Evolutionary conservation across 768 basidiomycete species (phyloP).

Genomic region (Coprinopsis strossmayeri): DNA sequence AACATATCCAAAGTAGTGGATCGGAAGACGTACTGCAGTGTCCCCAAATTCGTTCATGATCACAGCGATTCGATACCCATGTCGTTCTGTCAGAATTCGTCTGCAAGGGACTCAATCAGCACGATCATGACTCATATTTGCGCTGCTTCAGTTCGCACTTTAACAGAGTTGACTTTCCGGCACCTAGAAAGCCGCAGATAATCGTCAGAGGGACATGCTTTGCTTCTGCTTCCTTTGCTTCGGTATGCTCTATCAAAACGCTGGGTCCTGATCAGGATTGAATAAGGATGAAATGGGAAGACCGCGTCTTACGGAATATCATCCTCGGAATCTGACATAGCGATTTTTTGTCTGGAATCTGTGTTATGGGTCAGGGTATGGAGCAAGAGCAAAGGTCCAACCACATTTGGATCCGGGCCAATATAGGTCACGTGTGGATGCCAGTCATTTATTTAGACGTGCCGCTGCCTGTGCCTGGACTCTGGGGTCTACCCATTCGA

Average conservation of each 20-base stretch:
- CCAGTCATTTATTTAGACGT: constrained; percentile 8
- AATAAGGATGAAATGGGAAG: no score
- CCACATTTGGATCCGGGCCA: constrained; percentile 6
- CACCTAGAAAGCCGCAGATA: constrained; percentile 91
- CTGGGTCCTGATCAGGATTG: constrained; percentile 4
- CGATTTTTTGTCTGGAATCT: no score
- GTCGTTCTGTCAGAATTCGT: constrained; percentile 85
- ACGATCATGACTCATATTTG: background rate
- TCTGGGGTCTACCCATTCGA: no score
- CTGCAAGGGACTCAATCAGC: constrained; percentile 25
- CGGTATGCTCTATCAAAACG: constrained; percentile 13
- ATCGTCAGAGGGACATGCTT: constrained; percentile 77
- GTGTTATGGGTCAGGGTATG: background rate
- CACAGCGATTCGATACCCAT: constrained; percentile 95
- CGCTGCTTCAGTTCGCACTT: constrained; percentile 38
- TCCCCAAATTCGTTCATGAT: constrained; percentile 99
- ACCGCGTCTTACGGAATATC: constrained; percentile 49
- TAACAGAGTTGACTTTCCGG: constrained; percentile 90
- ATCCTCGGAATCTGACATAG: constrained; percentile 42
- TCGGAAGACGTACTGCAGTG: constrained; percentile 59
- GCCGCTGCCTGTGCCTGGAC: no score
- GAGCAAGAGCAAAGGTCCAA: background rate
- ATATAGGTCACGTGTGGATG: constrained; percentile 1
- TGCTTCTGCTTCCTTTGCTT: background rate
- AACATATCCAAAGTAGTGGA: background rate